Base-by-base conservation (phyloP, 2,329 filamentous ascomycete species). In the Thelonectria olida region DNA sequence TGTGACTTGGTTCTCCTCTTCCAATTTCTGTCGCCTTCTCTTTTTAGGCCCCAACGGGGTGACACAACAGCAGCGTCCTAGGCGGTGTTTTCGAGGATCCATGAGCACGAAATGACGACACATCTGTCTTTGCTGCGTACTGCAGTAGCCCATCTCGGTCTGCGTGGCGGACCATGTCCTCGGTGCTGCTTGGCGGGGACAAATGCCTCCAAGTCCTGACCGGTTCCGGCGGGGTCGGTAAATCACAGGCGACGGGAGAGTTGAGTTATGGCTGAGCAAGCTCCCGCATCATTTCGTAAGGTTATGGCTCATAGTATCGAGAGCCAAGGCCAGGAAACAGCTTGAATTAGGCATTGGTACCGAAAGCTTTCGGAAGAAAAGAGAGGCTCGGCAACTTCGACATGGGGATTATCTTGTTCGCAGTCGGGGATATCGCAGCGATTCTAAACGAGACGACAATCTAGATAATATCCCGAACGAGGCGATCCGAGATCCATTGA, bases 81-180 rank as follows among this genome's bases (percentile, higher is more conserved):
- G 12, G 31, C 12, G 17, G 15, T 31, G 28, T 31, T 31, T 13
- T 15, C 31, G 12, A 34, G 31, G 31, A 34, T 15, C 31, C 31
- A 25, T 56, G 53, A 55, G n/a, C 28, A 36, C 31, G 39, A 42
- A 41, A 39, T 50, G 51, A 45, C 52, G 28, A 31, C 58, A 41
- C 19, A 31, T 51, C 27, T 23, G 20, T 17, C 44, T 39, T 28
- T 41, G 23, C 27, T 17, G 47, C 47, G 7, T 55, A 27, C 38
- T 61, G 58, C 58, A 42, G 52, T 8, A 39, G 13, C 54, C 31
- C 47, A 38, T 52, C 58, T 61, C 58, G 58, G 58, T 61, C 58
- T 61, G 45, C 38, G 23, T 8, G 36, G 20, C 27, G 53, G 23
- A 42, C 58, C 58, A 38, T 31, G 44, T 50, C 27, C 31, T 51